Percentiles rank a stretch among this genome's conserved stretches.
These are phyloP conservation scores for Alloteropsis semialata DNA, from an alignment of 176 grass and related monocot species.

Conservation along the genomic window DNA sequence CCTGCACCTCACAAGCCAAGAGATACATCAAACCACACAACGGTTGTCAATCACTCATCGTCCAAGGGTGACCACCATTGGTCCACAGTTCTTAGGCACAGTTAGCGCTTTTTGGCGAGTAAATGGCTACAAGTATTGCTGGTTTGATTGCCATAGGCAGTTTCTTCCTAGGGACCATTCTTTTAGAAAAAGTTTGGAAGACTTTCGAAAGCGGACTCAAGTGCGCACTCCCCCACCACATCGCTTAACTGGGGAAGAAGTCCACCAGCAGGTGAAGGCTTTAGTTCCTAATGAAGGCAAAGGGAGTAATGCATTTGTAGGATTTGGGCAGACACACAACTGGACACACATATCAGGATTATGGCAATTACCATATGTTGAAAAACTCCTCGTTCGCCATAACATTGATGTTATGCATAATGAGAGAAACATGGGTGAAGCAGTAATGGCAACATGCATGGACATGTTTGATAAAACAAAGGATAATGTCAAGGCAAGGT, in stretches of 20 bases:
- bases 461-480: no score
- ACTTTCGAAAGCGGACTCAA: neutral
- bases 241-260: neutral
- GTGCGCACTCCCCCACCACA: neutral
- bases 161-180: neutral
- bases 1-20: no score
- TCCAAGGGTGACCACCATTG: no score
- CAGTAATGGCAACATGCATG: no score
- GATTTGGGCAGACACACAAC: neutral
- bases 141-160: conserved; percentile 1
- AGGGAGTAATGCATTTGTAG: neutral
- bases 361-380: no score
- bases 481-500: no score
- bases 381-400: no score
- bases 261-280: neutral
- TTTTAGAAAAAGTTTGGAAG: neutral
- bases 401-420: no score
- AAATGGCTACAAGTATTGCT: neutral
- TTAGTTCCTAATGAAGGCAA: neutral
- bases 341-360: neutral
- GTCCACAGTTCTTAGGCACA: neutral
- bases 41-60: no score
- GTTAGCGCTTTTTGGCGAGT: neutral
- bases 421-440: no score
- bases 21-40: no score